Conservation (phyloP, 192 early-diverging fungal genomes). For the Backusella macrospora region DNA sequence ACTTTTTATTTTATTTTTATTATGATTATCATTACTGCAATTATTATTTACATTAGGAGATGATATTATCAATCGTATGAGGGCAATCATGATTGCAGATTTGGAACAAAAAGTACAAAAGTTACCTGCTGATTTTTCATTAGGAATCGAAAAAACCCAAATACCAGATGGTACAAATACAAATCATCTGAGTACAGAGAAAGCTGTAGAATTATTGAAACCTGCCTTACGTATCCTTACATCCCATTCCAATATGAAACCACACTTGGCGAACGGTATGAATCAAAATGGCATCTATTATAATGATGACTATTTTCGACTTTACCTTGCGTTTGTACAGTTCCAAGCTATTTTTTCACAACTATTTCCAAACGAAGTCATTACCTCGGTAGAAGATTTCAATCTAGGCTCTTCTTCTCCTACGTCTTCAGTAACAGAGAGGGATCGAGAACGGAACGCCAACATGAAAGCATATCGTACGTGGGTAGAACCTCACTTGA, state of each 20-base stretch:
- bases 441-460: conserved; percentile 38
- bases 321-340: conserved; percentile 46
- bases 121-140: conserved; percentile 27
- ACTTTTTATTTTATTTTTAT: not conserved
- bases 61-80: conserved; percentile 43
- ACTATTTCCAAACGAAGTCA: conserved; percentile 35
- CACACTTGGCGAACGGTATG: conserved; percentile 46
- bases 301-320: conserved; percentile 42
- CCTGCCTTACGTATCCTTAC: conserved; percentile 33
- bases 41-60: conserved; percentile 31
- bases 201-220: conserved; percentile 22
- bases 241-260: conserved; percentile 40
- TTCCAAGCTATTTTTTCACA: conserved; percentile 35
- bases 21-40: no score
- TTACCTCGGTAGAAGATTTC: not conserved
- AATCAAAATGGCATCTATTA: conserved; percentile 50
- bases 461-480: conserved; percentile 44
- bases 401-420: not conserved
- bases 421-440: conserved; percentile 13
- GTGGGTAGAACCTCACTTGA: conserved; percentile 40
- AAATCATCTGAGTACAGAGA: not conserved
- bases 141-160: conserved; percentile 24
- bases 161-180: not conserved
- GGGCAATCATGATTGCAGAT: conserved; percentile 33
- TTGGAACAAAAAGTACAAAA: conserved; percentile 38